Conservation (phyloP, 1,139 yeast species). For the Debaryomycetaceae sp. region DNA sequence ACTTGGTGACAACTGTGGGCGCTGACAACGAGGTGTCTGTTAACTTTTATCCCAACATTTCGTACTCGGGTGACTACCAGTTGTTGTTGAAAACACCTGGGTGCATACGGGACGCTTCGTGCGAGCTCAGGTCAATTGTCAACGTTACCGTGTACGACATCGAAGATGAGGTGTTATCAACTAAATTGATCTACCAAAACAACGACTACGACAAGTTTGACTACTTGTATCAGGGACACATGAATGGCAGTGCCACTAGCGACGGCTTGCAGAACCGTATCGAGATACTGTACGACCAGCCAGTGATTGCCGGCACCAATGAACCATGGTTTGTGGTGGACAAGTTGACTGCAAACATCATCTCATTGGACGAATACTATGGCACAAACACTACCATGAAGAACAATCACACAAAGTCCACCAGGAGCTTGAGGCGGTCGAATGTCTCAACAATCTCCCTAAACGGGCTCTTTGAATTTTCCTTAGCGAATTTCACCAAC, state of each 20-base stretch:
- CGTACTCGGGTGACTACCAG: constrained; percentile 72
- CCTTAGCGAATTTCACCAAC: constrained; percentile 60
- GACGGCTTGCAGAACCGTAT: constrained; percentile 46
- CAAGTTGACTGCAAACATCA: constrained; percentile 53
- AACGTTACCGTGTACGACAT: constrained; percentile 63
- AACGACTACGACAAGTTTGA: constrained; percentile 81
- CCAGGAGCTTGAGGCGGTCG: constrained; percentile 11
- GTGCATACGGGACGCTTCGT: constrained; percentile 65
- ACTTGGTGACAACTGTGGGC: constrained; percentile 22
- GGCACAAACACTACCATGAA: constrained; percentile 21
- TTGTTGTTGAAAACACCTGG: constrained; percentile 83
- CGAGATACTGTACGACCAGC: constrained; percentile 35
- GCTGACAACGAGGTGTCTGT: constrained; percentile 40
- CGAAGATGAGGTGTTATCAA: constrained; percentile 40
- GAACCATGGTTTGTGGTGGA: constrained; percentile 66
- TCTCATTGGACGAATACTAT: constrained; percentile 43
- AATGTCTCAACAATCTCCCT: constrained; percentile 28
- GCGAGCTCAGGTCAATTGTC: constrained; percentile 68
- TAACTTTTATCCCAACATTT: constrained; percentile 63
- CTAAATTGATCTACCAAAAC: constrained; percentile 62
- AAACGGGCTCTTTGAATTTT: constrained; percentile 81
- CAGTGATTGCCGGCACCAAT: constrained; percentile 22
- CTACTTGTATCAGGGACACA: constrained; percentile 63
- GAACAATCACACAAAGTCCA: constrained; percentile 21
- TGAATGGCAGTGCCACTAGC: constrained; percentile 43